Conservation (phyloP, 768 basidiomycete species). For the Suillus fuscotomentosus region DNA sequence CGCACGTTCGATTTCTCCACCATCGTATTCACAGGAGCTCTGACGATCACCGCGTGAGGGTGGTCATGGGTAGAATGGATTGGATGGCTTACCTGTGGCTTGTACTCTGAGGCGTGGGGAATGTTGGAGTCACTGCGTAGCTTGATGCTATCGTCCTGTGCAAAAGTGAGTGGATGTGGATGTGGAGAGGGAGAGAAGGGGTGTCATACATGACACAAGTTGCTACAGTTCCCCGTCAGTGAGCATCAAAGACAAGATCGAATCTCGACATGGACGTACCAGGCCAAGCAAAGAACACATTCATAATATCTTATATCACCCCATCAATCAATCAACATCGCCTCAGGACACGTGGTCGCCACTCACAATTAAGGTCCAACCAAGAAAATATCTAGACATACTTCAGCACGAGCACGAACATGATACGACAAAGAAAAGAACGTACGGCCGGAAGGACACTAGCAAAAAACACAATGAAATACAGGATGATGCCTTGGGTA, state of each 20-base stretch:
- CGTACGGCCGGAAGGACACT: constrained; percentile 13
- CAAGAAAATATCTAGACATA: background rate
- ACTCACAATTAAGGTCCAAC: background rate
- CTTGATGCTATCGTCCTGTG: background rate
- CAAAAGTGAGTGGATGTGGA: background rate
- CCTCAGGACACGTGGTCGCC: background rate
- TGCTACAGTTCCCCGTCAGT: background rate
- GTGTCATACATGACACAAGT: background rate
- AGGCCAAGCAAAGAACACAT: background rate
- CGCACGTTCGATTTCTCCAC: background rate
- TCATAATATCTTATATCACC: background rate
- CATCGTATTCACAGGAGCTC: background rate
- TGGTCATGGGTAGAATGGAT: background rate
- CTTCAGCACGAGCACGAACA: background rate
- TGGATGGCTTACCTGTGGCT: background rate
- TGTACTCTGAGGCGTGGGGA: background rate
- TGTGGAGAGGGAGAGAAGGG: too few species aligned
- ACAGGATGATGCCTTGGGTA: constrained; percentile 20
- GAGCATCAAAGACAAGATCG: background rate
- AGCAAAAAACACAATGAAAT: constrained; percentile 14
- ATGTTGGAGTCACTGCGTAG: background rate
- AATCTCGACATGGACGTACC: background rate
- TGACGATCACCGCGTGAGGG: background rate
- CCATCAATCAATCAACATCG: background rate
- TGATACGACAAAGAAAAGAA: background rate